phyloP scores from a whole-genome alignment of 768 basidiomycete species.

The Tephrocybe rancida region DNA sequence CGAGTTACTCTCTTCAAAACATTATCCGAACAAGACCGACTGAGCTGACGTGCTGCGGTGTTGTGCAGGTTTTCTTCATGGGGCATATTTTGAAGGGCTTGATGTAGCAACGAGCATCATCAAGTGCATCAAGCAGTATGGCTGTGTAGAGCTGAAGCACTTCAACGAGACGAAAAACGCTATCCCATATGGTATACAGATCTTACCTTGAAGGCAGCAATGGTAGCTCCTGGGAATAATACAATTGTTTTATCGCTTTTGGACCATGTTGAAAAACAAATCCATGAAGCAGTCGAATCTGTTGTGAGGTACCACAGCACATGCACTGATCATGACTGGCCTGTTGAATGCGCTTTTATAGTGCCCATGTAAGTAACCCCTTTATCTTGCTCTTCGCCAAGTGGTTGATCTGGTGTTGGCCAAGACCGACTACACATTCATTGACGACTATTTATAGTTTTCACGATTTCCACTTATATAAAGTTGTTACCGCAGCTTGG shows the following conservation, averaged over 20 bases:
- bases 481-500: too few species aligned
- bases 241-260: too few species aligned
- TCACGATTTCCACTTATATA: too few species aligned
- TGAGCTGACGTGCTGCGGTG: not conserved
- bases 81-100: constrained; percentile 58
- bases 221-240: not conserved
- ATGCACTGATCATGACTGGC: too few species aligned
- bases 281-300: too few species aligned
- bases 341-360: too few species aligned
- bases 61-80: constrained; percentile 55
- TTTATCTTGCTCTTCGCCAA: too few species aligned
- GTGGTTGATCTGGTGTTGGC: too few species aligned
- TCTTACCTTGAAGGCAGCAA: not conserved
- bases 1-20: constrained; percentile 23
- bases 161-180: constrained; percentile 26
- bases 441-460: not conserved
- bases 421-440: too few species aligned
- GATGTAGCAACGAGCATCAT: constrained; percentile 40
- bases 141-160: constrained; percentile 25
- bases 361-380: too few species aligned
- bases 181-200: constrained; percentile 23
- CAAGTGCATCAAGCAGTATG: constrained; percentile 36
- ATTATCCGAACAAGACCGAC: not conserved
- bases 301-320: too few species aligned
- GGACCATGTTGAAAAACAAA: too few species aligned